Conservation (phyloP, 2,329 filamentous ascomycete species). For the Alternaria infectoria region DNA sequence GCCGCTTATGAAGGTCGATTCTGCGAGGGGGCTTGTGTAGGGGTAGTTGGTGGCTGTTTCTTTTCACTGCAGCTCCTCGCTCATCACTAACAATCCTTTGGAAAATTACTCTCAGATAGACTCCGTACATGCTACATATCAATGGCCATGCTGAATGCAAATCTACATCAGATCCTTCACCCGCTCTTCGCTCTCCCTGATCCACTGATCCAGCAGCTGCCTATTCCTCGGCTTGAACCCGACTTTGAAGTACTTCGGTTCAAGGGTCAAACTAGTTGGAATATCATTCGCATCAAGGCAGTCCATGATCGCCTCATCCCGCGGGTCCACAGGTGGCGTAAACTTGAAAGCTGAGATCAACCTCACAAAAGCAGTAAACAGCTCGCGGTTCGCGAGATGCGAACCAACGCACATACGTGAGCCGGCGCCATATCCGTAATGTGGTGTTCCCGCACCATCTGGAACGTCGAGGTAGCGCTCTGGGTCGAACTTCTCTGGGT, state of each 20-base stretch:
- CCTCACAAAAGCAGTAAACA: constrained; percentile 57
- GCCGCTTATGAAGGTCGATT: constrained; percentile 13
- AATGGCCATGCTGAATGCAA: neutral
- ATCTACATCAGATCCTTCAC: constrained; percentile 49
- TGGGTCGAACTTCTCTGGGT: constrained; percentile 68
- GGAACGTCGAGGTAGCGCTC: constrained; percentile 68
- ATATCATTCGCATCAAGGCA: constrained; percentile 54
- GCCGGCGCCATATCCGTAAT: constrained; percentile 58
- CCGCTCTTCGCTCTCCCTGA: constrained; percentile 54
- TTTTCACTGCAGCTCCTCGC: neutral
- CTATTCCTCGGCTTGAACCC: constrained; percentile 54
- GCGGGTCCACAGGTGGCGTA: constrained; percentile 47
- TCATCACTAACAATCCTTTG: neutral
- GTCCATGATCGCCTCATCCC: constrained; percentile 53
- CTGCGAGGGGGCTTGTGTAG: neutral
- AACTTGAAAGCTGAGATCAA: constrained; percentile 57
- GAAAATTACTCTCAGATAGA: neutral
- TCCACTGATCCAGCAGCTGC: constrained; percentile 53
- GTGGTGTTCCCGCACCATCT: constrained; percentile 55
- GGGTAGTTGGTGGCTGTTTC: neutral
- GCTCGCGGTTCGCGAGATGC: constrained; percentile 51
- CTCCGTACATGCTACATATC: neutral
- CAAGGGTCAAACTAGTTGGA: constrained; percentile 57
- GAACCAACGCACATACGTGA: constrained; percentile 56
- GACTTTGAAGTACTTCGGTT: constrained; percentile 59